phyloP scores from a whole-genome alignment of 2,329 filamentous ascomycete genomes.

The Trichoderma semiorbis region DNA sequence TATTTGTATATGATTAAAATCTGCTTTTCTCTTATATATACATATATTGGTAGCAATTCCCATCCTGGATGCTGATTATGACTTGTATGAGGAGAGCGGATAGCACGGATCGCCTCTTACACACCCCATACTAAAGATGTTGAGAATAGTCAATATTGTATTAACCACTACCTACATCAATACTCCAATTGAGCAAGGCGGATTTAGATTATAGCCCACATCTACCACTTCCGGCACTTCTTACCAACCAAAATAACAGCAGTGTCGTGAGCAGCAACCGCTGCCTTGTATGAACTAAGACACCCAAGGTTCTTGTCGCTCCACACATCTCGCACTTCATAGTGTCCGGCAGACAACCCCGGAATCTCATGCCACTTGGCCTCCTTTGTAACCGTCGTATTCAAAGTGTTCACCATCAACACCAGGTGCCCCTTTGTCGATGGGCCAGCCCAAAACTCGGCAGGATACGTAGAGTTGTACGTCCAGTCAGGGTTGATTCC shows the following conservation, averaged over 20 bases:
- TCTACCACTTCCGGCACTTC: neutral
- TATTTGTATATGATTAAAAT: neutral
- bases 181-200: neutral
- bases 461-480: constrained; percentile 45
- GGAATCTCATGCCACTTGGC: constrained; percentile 44
- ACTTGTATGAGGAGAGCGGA: neutral
- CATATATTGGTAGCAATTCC: neutral
- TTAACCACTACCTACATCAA: neutral
- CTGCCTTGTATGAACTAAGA: constrained; percentile 28
- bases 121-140: too few species aligned
- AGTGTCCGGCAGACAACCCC: constrained; percentile 32
- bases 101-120: neutral
- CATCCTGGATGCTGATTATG: neutral
- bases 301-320: constrained; percentile 39
- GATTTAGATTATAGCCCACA: neutral
- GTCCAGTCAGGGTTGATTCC: constrained; percentile 48
- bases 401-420: constrained; percentile 45
- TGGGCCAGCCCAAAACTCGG: constrained; percentile 48
- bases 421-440: constrained; percentile 43
- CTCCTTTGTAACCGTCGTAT: constrained; percentile 32
- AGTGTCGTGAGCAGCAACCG: constrained; percentile 36
- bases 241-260: constrained; percentile 25
- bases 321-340: constrained; percentile 46
- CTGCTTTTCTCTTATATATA: fast-evolving
- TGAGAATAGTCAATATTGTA: neutral